Evolutionary conservation across 2,329 filamentous ascomycete genomes (phyloP).

Genomic region (Thyridium curvatum): DNA sequence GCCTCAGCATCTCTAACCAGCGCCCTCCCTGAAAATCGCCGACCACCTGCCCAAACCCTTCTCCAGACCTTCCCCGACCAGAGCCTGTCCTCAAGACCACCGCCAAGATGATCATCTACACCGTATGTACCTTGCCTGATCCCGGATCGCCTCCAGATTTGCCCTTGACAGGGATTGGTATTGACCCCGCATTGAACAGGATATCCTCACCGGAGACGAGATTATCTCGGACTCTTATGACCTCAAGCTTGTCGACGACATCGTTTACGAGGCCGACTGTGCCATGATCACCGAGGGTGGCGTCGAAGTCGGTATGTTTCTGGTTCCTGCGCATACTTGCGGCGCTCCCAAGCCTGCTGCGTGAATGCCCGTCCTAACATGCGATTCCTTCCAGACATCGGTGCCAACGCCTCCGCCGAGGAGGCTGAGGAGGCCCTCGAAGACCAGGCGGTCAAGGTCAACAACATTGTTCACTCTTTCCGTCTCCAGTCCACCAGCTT

Average conservation of each 20-base stretch:
- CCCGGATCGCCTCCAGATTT: background rate
- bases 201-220: constrained; percentile 86
- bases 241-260: constrained; percentile 70
- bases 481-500: constrained; percentile 71
- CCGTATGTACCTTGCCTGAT: constrained; percentile 37
- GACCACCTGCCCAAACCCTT: too few species aligned
- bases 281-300: constrained; percentile 76
- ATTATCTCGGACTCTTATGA: constrained; percentile 94
- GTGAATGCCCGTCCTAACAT: constrained; percentile 1
- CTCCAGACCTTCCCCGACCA: too few species aligned
- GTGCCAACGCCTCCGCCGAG: constrained; percentile 96
- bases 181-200: constrained; percentile 48
- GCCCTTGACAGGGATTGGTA: constrained; percentile 3
- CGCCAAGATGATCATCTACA: constrained; percentile 69
- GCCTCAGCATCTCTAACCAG: constrained; percentile 6
- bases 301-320: constrained; percentile 62
- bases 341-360: background rate
- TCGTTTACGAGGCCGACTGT: constrained; percentile 88
- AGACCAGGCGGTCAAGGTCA: constrained; percentile 66
- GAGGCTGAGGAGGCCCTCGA: constrained; percentile 73
- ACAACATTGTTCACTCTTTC: constrained; percentile 92
- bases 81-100: constrained; percentile 18
- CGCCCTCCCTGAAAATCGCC: too few species aligned
- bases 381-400: constrained; percentile 54
- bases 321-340: background rate